These are phyloP conservation scores for Mrakia hoshinonis DNA, from an alignment of 768 basidiomycete species.

Conservation along the genomic window DNA sequence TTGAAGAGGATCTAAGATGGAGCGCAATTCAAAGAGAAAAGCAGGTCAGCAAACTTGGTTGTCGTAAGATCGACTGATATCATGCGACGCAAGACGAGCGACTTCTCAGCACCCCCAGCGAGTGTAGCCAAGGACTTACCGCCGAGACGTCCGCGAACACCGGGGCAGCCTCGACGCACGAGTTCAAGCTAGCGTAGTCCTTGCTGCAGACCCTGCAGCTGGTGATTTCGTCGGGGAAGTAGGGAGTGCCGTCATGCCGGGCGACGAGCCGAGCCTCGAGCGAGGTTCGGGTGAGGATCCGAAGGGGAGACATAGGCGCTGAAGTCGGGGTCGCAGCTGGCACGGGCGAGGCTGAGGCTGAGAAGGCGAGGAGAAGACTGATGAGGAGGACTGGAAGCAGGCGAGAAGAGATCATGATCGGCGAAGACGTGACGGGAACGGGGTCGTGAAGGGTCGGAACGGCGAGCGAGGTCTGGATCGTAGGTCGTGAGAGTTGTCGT, in stretches of 20 bases:
- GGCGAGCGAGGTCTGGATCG: background rate
- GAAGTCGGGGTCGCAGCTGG: background rate
- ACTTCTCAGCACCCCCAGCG: background rate
- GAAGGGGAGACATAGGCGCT: background rate
- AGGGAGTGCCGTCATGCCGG: constrained; percentile 1
- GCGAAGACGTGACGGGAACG: background rate
- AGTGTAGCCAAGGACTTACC: constrained; percentile 41
- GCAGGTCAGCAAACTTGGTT: background rate
- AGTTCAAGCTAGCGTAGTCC: constrained; percentile 50
- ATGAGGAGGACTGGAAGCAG: background rate
- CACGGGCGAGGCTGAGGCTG: background rate
- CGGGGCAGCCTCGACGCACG: constrained; percentile 53
- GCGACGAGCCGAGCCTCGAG: background rate
- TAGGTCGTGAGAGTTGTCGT: too few relatives aligned
- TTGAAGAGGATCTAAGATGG: constrained; percentile 52
- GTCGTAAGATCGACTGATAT: too few relatives aligned
- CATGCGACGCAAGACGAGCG: background rate
- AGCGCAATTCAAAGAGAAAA: background rate
- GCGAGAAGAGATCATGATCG: background rate
- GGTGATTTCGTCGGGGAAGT: constrained; percentile 51
- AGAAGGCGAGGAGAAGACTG: background rate
- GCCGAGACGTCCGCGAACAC: constrained; percentile 53
- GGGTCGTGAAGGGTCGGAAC: background rate
- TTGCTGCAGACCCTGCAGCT: constrained; percentile 55
- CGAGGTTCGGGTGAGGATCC: background rate